Evolutionary conservation across 345 rosid species (phyloP).

Genomic region (Citrus inodora): DNA sequence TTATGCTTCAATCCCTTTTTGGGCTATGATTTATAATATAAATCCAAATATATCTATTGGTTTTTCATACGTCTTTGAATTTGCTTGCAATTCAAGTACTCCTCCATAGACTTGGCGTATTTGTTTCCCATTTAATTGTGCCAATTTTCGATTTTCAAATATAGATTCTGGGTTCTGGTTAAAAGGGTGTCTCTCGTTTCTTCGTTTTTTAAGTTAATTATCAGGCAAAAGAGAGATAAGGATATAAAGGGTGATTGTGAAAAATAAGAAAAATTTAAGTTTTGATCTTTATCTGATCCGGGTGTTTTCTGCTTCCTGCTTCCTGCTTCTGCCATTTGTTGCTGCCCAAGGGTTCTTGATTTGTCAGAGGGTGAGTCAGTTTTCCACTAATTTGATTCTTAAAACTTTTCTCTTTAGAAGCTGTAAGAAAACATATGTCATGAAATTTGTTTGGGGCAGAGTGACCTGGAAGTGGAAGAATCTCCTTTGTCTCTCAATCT

Average conservation of each 20-base stretch:
- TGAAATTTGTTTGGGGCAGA: slow-evolving; percentile 26
- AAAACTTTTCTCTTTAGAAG: slow-evolving; percentile 14
- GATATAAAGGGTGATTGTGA: slow-evolving; percentile 10
- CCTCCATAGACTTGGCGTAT: slow-evolving; percentile 25
- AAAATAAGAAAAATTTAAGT: slow-evolving; percentile 8
- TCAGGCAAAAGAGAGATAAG: slow-evolving; percentile 6
- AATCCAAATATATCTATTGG: background rate
- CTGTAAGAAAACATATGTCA: slow-evolving; percentile 24
- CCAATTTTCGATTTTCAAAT: slow-evolving; percentile 9
- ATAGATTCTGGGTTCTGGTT: slow-evolving; percentile 23
- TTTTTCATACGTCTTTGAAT: slow-evolving; percentile 11
- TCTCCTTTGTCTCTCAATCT: slow-evolving; percentile 12
- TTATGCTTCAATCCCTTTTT: slow-evolving; percentile 21
- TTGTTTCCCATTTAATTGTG: slow-evolving; percentile 23
- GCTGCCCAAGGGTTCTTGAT: slow-evolving; percentile 28
- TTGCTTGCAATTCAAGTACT: slow-evolving; percentile 38
- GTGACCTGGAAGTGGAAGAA: slow-evolving; percentile 33
- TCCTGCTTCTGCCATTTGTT: slow-evolving; percentile 27
- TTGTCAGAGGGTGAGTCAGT: slow-evolving; percentile 44
- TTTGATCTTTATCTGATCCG: slow-evolving; percentile 59
- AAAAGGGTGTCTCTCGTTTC: slow-evolving; percentile 26
- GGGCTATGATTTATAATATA: slow-evolving; percentile 10
- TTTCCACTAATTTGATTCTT: slow-evolving; percentile 31
- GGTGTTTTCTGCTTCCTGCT: slow-evolving; percentile 38
- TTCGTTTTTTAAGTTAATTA: background rate